Conservation (phyloP, 2,329 filamentous ascomycete genomes). For the Sarocladiaceae sp. region DNA sequence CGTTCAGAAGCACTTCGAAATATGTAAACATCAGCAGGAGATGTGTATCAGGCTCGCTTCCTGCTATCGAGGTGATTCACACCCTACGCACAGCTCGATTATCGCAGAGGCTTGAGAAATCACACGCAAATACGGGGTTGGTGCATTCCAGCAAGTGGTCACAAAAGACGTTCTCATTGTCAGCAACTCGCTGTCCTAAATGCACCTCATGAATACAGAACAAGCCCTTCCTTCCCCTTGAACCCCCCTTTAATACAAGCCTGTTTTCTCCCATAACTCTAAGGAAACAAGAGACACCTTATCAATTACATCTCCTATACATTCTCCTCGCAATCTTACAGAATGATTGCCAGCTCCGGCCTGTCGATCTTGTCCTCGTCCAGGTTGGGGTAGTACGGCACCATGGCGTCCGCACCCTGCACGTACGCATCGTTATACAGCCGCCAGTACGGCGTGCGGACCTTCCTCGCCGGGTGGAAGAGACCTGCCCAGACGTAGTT, state of each 20-base stretch:
- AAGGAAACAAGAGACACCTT: background rate
- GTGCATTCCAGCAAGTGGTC: background rate
- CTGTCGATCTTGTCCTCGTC: constrained; percentile 74
- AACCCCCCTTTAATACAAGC: background rate
- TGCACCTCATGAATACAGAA: background rate
- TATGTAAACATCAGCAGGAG: too few relatives aligned
- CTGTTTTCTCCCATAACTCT: too few relatives aligned
- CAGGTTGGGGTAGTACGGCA: constrained; percentile 89
- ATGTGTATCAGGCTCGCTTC: too few relatives aligned
- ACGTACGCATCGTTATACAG: constrained; percentile 97
- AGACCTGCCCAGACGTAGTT: constrained; percentile 98
- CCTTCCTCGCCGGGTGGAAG: constrained; percentile 94
- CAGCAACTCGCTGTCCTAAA: constrained; percentile 2
- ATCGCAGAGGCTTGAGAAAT: background rate
- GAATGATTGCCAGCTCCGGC: constrained; percentile 74
- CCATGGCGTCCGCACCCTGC: constrained; percentile 85
- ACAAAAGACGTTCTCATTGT: too few relatives aligned
- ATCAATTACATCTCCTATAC: constrained; percentile 2
- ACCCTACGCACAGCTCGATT: too few relatives aligned
- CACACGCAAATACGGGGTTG: background rate
- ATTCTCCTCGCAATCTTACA: constrained; percentile 41
- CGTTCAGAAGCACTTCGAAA: too few relatives aligned
- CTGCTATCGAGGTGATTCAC: too few relatives aligned
- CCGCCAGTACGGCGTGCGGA: constrained; percentile 90
- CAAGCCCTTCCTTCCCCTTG: background rate